Conservation (phyloP, 2,329 filamentous ascomycete genomes). For the Aspergillus eucalypticola region DNA sequence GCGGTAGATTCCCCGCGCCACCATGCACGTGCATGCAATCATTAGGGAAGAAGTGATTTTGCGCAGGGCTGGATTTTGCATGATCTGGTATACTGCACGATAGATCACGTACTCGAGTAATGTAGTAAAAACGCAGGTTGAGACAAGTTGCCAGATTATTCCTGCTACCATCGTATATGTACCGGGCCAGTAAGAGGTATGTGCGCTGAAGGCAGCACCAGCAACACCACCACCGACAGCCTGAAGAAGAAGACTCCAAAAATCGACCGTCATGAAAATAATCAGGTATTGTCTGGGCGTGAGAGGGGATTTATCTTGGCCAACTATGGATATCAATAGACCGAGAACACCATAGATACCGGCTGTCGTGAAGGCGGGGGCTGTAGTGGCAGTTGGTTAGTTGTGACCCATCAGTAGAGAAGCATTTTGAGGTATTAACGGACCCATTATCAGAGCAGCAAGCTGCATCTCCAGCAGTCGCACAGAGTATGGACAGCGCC, state of each 20-base stretch:
- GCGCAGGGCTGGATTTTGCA: constrained; percentile 46
- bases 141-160: constrained; percentile 54
- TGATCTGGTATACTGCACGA: constrained; percentile 20
- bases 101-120: constrained; percentile 1
- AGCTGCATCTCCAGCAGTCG: constrained; percentile 21
- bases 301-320: constrained; percentile 32
- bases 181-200: constrained; percentile 23
- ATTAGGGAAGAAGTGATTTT: constrained; percentile 20
- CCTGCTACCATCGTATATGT: constrained; percentile 49
- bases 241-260: constrained; percentile 49
- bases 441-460: constrained; percentile 22
- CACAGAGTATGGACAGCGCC: constrained; percentile 9
- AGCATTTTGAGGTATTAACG: not conserved
- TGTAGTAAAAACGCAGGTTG: constrained; percentile 32
- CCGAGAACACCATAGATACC: constrained; percentile 46
- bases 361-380: constrained; percentile 22
- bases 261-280: constrained; percentile 48
- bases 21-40: constrained; percentile 35
- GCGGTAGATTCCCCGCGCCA: constrained; percentile 46
- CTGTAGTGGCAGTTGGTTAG: too few relatives aligned
- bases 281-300: constrained; percentile 37
- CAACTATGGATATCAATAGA: constrained; percentile 28
- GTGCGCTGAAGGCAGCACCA: constrained; percentile 27
- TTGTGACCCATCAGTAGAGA: too few relatives aligned
- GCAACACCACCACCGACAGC: constrained; percentile 52